Conservation (phyloP, 805 yeast species). For the Wickerhamomyces alni region DNA sequence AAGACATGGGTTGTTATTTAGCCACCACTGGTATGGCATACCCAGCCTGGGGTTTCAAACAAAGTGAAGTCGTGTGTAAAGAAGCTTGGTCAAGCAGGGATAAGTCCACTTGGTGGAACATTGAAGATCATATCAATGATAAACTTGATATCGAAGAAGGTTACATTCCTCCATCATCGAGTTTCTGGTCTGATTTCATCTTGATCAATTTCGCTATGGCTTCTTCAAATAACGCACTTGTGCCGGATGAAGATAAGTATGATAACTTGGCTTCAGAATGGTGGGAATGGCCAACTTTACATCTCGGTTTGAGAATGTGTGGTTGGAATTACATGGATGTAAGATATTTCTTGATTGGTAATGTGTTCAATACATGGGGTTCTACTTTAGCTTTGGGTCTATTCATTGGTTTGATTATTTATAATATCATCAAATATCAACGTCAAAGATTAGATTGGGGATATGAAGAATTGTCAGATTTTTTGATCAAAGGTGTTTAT, state of each 20-base stretch:
- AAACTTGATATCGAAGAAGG: slow-evolving; percentile 48
- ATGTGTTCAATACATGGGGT: slow-evolving; percentile 73
- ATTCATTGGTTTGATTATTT: slow-evolving; percentile 36
- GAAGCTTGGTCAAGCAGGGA: slow-evolving; percentile 51
- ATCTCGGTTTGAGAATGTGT: slow-evolving; percentile 70
- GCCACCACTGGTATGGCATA: slow-evolving; percentile 64
- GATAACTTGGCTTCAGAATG: slow-evolving; percentile 66
- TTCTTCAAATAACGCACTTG: slow-evolving; percentile 75
- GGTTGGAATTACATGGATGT: slow-evolving; percentile 53
- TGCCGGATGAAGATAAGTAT: slow-evolving; percentile 70
- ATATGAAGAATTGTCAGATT: slow-evolving; percentile 32
- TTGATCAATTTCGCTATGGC: slow-evolving; percentile 80
- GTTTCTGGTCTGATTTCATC: slow-evolving; percentile 67
- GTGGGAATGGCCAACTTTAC: slow-evolving; percentile 85
- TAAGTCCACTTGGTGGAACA: slow-evolving; percentile 85
- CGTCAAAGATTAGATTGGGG: slow-evolving; percentile 54
- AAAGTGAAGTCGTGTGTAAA: slow-evolving; percentile 74
- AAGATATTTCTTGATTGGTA: slow-evolving; percentile 66
- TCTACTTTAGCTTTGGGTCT: slow-evolving; percentile 50
- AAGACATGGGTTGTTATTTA: slow-evolving; percentile 63
- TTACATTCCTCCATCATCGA: slow-evolving; percentile 57
- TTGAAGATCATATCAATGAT: slow-evolving; percentile 63
- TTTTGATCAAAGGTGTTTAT: slow-evolving; percentile 62
- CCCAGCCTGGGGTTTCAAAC: slow-evolving; percentile 84
- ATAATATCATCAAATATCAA: slow-evolving; percentile 53